A percentile compares a stretch with the other conserved stretches of the same genome.
These are phyloP conservation scores for Chaetomium tenue DNA, from an alignment of 495 filamentous ascomycete species.

Conservation along the genomic window DNA sequence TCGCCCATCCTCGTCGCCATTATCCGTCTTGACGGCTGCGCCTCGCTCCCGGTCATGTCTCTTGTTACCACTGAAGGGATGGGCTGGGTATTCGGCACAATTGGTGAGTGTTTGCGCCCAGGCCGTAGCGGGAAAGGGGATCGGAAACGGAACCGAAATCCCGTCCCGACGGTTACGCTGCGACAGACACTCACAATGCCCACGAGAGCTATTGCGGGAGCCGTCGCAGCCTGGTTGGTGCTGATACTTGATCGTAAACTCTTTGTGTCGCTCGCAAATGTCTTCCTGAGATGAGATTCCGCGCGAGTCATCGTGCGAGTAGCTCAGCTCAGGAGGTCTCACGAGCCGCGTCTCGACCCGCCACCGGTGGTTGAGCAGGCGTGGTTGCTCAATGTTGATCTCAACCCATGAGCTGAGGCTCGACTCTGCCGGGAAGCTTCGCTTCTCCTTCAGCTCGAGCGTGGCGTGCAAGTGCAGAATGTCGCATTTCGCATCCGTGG, in stretches of 20 bases:
- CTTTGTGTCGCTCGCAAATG: conserved; percentile 37
- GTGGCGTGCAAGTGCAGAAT: conserved; percentile 54
- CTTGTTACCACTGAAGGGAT: conserved; percentile 28
- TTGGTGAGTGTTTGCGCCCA: conserved; percentile 51
- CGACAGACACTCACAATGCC: conserved; percentile 34
- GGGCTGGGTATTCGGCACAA: conserved; percentile 44
- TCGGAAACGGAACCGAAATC: conserved; percentile 49
- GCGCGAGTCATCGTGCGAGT: conserved; percentile 31
- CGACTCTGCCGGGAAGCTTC: conserved; percentile 47
- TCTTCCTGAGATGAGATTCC: conserved; percentile 8
- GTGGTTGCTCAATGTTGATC: conserved; percentile 46
- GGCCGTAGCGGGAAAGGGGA: conserved; percentile 50
- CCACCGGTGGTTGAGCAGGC: conserved; percentile 49
- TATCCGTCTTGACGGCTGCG: conserved; percentile 20
- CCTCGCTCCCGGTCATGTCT: conserved; percentile 4
- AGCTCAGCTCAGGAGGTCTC: conserved; percentile 48
- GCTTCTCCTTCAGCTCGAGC: conserved; percentile 46
- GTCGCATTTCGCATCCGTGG: conserved; percentile 44
- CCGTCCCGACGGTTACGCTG: conserved; percentile 29
- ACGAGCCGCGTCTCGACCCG: conserved; percentile 48
- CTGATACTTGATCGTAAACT: conserved; percentile 36
- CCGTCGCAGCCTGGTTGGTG: conserved; percentile 44
- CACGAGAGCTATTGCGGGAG: conserved; percentile 34
- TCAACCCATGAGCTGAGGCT: conserved; percentile 51
- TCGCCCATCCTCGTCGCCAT: conserved; percentile 20